Conservation (phyloP, 2,329 filamentous ascomycete genomes). For the Chaetomium globosum region DNA sequence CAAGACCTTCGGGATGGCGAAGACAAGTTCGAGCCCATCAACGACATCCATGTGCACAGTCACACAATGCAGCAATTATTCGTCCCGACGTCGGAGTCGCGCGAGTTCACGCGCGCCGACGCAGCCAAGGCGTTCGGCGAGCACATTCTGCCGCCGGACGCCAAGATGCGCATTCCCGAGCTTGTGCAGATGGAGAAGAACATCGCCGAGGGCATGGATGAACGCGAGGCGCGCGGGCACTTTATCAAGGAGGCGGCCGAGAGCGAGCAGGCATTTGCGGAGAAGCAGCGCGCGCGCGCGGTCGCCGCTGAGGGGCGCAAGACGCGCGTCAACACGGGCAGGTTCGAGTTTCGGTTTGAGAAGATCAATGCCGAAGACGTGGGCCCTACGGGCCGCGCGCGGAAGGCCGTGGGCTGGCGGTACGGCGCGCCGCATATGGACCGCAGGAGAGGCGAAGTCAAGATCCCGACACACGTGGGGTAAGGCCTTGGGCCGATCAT, state of each 20-base stretch:
- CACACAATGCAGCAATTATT: slow-evolving; percentile 67
- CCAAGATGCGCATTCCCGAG: slow-evolving; percentile 64
- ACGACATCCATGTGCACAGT: slow-evolving; percentile 65
- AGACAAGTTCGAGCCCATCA: slow-evolving; percentile 60
- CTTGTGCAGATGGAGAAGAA: slow-evolving; percentile 60
- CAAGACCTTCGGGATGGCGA: slow-evolving; percentile 58
- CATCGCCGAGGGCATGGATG: slow-evolving; percentile 44
- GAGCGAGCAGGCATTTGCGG: slow-evolving; percentile 47
- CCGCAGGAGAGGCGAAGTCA: slow-evolving; percentile 64
- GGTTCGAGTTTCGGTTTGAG: slow-evolving; percentile 66
- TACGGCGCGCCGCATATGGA: slow-evolving; percentile 67
- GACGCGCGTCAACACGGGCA: slow-evolving; percentile 51
- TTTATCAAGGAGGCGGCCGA: slow-evolving; percentile 49
- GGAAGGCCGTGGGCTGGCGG: slow-evolving; percentile 59
- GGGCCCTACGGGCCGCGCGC: slow-evolving; percentile 56
- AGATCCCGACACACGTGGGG: slow-evolving; percentile 67
- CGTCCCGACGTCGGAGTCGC: slow-evolving; percentile 64
- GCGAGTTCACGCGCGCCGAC: slow-evolving; percentile 65
- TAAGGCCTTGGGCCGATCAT: slow-evolving; percentile 38
- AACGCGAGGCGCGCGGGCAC: slow-evolving; percentile 44
- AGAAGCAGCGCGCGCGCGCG: slow-evolving; percentile 40
- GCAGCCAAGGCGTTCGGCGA: slow-evolving; percentile 67
- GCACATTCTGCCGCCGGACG: slow-evolving; percentile 61
- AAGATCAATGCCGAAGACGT: slow-evolving; percentile 60
- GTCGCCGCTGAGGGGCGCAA: slow-evolving; percentile 47